phyloP scores from a whole-genome alignment of 2,329 filamentous ascomycete genomes.

The Trichoderma citrinoviride region DNA sequence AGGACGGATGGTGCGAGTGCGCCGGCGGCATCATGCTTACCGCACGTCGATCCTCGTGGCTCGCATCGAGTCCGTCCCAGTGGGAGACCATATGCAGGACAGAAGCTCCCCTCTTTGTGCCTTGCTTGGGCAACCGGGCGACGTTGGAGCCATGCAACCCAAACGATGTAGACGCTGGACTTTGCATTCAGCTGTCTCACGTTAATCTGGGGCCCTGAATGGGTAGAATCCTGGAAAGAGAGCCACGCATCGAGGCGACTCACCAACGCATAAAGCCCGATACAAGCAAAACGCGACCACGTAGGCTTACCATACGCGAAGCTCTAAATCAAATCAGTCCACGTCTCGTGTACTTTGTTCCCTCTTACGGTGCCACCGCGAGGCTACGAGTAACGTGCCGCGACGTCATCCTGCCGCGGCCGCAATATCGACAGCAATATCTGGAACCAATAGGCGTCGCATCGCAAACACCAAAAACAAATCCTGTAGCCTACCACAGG shows the following conservation, averaged over 20 bases:
- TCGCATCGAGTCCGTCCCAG: neutral
- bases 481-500: neutral
- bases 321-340: neutral
- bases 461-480: neutral
- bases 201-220: neutral
- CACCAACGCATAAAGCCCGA: neutral
- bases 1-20: neutral
- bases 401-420: neutral
- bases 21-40: neutral
- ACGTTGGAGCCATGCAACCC: neutral
- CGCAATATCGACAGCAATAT: neutral
- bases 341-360: neutral
- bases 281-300: neutral
- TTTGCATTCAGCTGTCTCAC: neutral
- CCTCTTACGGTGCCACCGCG: neutral
- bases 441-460: neutral
- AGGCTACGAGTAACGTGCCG: neutral
- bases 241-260: neutral
- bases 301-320: neutral
- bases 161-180: neutral
- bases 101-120: neutral
- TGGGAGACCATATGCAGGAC: neutral
- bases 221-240: neutral
- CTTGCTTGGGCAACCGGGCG: neutral
- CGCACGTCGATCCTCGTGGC: neutral